Percentiles rank a stretch among this genome's conserved stretches.
phyloP scores from a whole-genome alignment of 2,329 filamentous ascomycete genomes.

The Fusarium citri region DNA sequence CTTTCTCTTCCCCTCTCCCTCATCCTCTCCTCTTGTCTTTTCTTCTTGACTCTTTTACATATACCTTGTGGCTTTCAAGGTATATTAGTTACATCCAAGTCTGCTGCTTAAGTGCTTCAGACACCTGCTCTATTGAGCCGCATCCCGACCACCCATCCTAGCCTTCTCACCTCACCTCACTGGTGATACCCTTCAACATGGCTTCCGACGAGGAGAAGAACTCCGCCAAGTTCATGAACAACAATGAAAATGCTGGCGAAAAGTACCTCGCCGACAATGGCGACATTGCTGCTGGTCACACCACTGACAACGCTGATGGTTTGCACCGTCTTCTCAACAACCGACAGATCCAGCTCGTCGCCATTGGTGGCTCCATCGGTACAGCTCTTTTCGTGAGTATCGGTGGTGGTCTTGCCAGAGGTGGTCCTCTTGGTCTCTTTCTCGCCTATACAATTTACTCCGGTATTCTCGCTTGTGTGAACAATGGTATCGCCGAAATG shows the following conservation, averaged over 20 bases:
- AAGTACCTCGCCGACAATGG: constrained; percentile 40
- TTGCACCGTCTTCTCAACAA: constrained; percentile 63
- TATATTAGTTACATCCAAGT: constrained; percentile 18
- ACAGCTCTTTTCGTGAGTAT: constrained; percentile 72
- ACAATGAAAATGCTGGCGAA: constrained; percentile 33
- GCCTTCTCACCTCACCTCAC: background rate
- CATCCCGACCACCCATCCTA: constrained; percentile 7
- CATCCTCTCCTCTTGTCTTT: background rate
- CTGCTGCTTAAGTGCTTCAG: constrained; percentile 44
- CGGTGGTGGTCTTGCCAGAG: constrained; percentile 62
- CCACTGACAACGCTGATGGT: constrained; percentile 51
- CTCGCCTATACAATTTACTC: constrained; percentile 69
- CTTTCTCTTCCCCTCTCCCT: background rate
- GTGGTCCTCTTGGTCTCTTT: constrained; percentile 63
- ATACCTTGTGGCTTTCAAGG: constrained; percentile 20
- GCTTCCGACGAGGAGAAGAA: constrained; percentile 45
- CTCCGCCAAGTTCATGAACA: constrained; percentile 46
- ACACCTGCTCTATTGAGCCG: constrained; percentile 33
- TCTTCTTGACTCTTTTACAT: constrained; percentile 15
- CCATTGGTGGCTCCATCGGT: constrained; percentile 68
- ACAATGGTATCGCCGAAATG: constrained; percentile 76
- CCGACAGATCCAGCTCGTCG: constrained; percentile 68
- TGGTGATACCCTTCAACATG: constrained; percentile 35
- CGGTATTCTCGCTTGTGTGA: constrained; percentile 68
- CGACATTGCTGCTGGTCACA: constrained; percentile 42